Conservation (phyloP, 2,329 filamentous ascomycete genomes). For the Nigrospora sphaerica region DNA sequence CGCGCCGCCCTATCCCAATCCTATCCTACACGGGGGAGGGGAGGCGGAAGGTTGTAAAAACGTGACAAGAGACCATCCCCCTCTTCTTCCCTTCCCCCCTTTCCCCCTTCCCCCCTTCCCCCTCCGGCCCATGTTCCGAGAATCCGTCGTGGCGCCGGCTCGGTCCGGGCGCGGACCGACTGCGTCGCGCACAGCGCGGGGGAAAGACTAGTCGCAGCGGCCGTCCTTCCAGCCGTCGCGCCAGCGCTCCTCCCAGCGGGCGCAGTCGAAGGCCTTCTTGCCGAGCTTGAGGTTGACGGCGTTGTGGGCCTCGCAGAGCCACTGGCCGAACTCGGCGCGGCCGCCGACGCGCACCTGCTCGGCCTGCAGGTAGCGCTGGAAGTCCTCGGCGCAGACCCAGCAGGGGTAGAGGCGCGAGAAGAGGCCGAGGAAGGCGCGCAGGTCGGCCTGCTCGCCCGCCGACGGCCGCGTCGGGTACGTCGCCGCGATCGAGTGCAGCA, state of each 20-base stretch:
- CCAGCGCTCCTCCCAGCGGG: constrained; percentile 90
- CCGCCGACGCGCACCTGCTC: constrained; percentile 57
- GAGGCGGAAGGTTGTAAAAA: too few relatives aligned
- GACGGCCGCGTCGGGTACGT: constrained; percentile 71
- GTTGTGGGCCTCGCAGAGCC: constrained; percentile 84
- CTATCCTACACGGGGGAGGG: too few relatives aligned
- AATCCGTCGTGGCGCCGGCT: too few relatives aligned
- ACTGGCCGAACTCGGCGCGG: constrained; percentile 66
- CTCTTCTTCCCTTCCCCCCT: too few relatives aligned
- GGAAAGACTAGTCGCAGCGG: neutral
- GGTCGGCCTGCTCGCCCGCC: constrained; percentile 63
- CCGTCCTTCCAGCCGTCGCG: constrained; percentile 70
- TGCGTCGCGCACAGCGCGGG: too few relatives aligned
- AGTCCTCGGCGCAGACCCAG: constrained; percentile 92
- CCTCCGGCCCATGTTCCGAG: too few relatives aligned
- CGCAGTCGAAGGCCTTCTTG: constrained; percentile 86
- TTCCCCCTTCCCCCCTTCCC: too few relatives aligned
- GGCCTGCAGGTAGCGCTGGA: constrained; percentile 70
- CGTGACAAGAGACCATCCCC: too few relatives aligned
- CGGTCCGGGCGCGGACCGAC: too few relatives aligned
- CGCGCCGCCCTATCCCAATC: too few relatives aligned
- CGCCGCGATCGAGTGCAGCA: constrained; percentile 87
- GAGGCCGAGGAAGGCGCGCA: constrained; percentile 67
- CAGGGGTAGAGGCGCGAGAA: constrained; percentile 91
- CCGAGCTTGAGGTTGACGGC: constrained; percentile 85